Evolutionary conservation across 257 asterid species (phyloP), one percentile per base, ranked within the genome.

Genomic region (Parsonsia alboflavescens): DNA sequence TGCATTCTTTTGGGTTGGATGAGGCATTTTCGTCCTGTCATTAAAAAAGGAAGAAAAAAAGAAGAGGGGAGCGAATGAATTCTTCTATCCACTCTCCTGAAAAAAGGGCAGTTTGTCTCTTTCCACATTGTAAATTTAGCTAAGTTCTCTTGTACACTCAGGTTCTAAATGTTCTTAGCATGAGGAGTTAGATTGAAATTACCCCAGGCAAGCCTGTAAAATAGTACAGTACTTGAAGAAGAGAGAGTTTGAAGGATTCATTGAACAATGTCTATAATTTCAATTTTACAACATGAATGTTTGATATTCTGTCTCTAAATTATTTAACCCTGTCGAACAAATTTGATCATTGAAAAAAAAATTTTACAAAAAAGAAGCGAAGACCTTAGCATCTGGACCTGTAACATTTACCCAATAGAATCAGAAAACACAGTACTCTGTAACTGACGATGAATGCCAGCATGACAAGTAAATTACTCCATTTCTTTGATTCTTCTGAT

Each of bases 391-490:
- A 87, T 78, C 85, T 85, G 73, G 81, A 73, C 69, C 83, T 85
- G 78, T 82, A 82, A 79, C 90, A 84, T 78, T 87, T 87, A 77
- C 56, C 85, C 91, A 93, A 85, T 74, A 89, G 78, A 41, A 93
- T 81, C 41, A 81, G 75, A 81, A 84, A 93, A 79, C 93, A 88
- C 33, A 90, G 84, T 11, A 89, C 70, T 79, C 97, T 91, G 80
- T 91, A 93, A 2, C 88, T 93, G 48, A 91, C 26, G 62, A 86
- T 78, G 78, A 91, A 93, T 6, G 86, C 82, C 72, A 89, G 22
- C 97, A 91, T 91, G 53, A 93, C 87, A 45, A 62, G 86, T 86
- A 93, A 78, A 69, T 91, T 88, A 45, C 81, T 91, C 97, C 96
- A 93, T 58, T 80, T 93, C 68, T 82, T 84, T 11, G 89, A 81